Percentiles rank a stretch among this genome's conserved stretches.
Evolutionary conservation across 2,329 filamentous ascomycete genomes (phyloP).

Genomic region (Beauveria scarabaeidicola): DNA sequence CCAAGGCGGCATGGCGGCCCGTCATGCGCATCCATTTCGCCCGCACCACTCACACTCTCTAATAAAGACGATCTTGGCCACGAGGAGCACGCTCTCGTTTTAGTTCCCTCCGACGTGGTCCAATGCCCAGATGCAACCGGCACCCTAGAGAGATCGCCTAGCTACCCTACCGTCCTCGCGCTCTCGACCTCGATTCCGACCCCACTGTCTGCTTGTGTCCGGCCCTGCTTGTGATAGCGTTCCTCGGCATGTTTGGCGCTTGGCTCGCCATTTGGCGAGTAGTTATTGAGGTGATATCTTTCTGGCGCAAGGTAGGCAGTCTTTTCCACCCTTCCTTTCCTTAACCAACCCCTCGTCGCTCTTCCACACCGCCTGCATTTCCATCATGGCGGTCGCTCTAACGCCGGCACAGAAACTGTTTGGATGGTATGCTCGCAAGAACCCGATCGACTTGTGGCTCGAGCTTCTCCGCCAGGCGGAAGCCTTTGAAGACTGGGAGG

Average conservation of each 20-base stretch:
- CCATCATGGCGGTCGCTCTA: conserved; percentile 15
- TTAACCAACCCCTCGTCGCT: background rate
- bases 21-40: conserved; percentile 3
- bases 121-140: conserved; percentile 4
- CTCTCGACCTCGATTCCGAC: background rate
- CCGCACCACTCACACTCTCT: background rate
- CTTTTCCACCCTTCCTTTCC: conserved; percentile 4
- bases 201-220: conserved; percentile 6
- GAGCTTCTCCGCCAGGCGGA: conserved; percentile 57
- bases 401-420: conserved; percentile 51
- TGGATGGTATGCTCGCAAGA: conserved; percentile 58
- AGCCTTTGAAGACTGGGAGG: conserved; percentile 78
- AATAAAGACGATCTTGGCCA: background rate
- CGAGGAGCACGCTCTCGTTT: conserved; percentile 1
- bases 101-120: background rate
- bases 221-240: conserved; percentile 23
- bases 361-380: conserved; percentile 14
- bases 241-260: conserved; percentile 34
- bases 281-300: conserved; percentile 51
- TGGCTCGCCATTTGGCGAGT: conserved; percentile 46
- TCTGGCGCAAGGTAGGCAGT: conserved; percentile 52
- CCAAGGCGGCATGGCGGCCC: conserved; percentile 3
- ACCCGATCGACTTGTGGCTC: conserved; percentile 55
- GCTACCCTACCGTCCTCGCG: background rate
- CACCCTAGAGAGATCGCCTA: conserved; percentile 4